Evolutionary conservation across 192 early-diverging fungal species (phyloP).

Genomic region (Coemansia sp.): DNA sequence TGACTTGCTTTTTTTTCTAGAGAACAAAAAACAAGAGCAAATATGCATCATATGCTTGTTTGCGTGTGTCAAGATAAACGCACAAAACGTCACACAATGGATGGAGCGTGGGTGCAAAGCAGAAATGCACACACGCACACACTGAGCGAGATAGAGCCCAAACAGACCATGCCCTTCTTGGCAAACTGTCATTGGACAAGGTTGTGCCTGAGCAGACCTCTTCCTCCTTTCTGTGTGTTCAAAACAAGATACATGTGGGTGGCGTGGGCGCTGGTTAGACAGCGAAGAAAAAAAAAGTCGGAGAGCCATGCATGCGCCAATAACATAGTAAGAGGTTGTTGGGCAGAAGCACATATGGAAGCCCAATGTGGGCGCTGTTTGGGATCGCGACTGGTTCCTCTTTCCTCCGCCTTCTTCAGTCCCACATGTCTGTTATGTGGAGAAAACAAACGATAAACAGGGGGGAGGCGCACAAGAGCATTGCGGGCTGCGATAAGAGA

Average conservation of each 20-base stretch:
- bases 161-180: background rate
- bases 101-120: slow-evolving; percentile 5
- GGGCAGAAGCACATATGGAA: background rate
- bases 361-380: background rate
- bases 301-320: slow-evolving; percentile 6
- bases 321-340: slow-evolving; percentile 6
- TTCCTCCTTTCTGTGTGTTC: background rate
- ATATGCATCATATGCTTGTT: background rate
- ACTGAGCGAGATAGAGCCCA: background rate
- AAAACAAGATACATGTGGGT: background rate
- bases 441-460: background rate
- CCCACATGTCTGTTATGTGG: background rate
- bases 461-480: background rate
- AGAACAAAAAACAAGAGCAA: background rate
- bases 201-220: no score
- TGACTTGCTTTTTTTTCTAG: background rate
- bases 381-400: background rate
- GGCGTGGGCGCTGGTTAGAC: background rate
- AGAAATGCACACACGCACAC: background rate
- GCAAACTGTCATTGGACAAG: background rate
- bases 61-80: slow-evolving; percentile 6
- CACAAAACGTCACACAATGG: background rate
- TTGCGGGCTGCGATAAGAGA: slow-evolving; percentile 7
- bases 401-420: background rate
- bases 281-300: background rate